A percentile compares a stretch with the other conserved stretches of the same genome.
These are phyloP conservation scores for Colletotrichum sp. DNA, from an alignment of 2,329 filamentous ascomycete species.

Conservation along the genomic window DNA sequence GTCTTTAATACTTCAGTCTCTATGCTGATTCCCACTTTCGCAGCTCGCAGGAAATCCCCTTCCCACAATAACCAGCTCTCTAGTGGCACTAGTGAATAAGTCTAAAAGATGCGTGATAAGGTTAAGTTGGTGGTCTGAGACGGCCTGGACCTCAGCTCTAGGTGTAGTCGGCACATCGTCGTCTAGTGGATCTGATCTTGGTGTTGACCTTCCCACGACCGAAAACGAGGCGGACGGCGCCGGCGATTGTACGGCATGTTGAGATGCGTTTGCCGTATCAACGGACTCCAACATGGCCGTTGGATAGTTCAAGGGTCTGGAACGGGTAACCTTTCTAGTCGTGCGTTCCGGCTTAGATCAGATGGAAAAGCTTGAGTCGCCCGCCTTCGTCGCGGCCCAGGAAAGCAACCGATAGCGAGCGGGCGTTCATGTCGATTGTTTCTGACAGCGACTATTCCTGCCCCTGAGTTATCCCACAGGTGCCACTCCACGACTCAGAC, in stretches of 20 bases:
- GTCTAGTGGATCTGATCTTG: neutral
- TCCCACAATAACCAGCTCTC: neutral
- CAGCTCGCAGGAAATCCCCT: neutral
- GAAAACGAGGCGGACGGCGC: neutral
- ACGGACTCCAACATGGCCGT: neutral
- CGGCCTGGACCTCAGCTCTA: neutral
- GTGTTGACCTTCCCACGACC: neutral
- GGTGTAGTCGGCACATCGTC: neutral
- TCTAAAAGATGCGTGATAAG: neutral
- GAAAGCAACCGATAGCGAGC: neutral
- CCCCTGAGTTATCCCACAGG: neutral
- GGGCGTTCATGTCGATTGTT: neutral
- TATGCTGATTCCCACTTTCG: no score
- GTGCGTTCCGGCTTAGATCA: neutral
- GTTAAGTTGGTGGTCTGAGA: slow-evolving; percentile 3
- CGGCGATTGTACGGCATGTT: neutral
- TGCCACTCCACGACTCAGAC: neutral
- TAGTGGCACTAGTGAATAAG: neutral
- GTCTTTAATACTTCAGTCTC: neutral
- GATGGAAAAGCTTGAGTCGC: neutral
- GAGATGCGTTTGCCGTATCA: neutral
- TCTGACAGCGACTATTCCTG: slow-evolving; percentile 4
- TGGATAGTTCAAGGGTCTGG: neutral
- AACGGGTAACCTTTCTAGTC: neutral
- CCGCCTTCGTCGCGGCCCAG: neutral